Conservation (phyloP, 306 rosid species). For the Castanopsis chinensis region DNA sequence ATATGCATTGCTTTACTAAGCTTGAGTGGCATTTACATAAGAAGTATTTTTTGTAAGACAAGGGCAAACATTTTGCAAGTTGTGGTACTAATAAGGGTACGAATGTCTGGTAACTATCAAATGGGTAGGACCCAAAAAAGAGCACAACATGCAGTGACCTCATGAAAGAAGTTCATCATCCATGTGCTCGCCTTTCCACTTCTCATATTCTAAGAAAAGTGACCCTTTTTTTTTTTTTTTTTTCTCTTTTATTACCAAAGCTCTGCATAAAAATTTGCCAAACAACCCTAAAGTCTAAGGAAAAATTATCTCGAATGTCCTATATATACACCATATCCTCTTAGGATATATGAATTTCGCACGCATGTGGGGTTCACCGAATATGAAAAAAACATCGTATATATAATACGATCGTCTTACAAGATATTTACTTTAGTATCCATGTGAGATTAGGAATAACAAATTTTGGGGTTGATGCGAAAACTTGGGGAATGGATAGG, state of each 20-base stretch:
- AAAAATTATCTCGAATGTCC: too few species aligned
- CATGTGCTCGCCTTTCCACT: constrained; percentile 52
- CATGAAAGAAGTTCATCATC: constrained; percentile 38
- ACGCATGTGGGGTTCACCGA: too few species aligned
- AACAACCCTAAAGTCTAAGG: background rate
- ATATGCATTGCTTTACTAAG: background rate
- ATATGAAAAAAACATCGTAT: too few species aligned
- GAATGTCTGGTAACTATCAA: constrained; percentile 40
- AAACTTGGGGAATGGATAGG: background rate
- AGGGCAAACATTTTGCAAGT: constrained; percentile 36
- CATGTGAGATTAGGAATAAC: constrained; percentile 2
- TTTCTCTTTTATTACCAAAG: constrained; percentile 23
- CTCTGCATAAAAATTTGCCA: background rate
- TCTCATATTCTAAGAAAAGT: constrained; percentile 22
- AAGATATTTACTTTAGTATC: too few species aligned
- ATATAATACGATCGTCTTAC: too few species aligned
- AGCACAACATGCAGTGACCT: constrained; percentile 48
- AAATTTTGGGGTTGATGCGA: background rate
- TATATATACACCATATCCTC: too few species aligned
- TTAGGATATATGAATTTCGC: too few species aligned
- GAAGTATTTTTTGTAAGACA: background rate
- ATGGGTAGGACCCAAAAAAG: constrained; percentile 36
- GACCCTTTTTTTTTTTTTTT: background rate
- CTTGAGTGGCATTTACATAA: background rate
- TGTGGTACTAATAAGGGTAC: constrained; percentile 34